These are phyloP conservation scores for Camillea tinctor DNA, from an alignment of 2,329 filamentous ascomycete species.

Conservation along the genomic window DNA sequence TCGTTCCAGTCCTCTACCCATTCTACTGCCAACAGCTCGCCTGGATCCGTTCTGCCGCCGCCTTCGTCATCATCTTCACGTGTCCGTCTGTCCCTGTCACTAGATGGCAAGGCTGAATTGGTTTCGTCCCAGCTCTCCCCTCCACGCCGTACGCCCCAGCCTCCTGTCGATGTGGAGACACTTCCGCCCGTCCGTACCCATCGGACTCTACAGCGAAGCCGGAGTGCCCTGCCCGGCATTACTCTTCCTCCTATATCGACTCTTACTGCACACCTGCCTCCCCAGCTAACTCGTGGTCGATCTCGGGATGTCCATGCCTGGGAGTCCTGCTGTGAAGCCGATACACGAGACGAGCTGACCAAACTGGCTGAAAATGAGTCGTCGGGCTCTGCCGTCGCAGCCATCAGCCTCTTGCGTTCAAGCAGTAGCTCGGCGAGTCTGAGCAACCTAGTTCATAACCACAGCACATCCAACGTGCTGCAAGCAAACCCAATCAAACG, in stretches of 20 bases:
- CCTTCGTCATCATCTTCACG: slow-evolving; percentile 48
- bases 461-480: slow-evolving; percentile 34
- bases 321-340: slow-evolving; percentile 86
- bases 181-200: slow-evolving; percentile 47
- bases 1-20: slow-evolving; percentile 44
- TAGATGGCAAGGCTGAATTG: slow-evolving; percentile 89
- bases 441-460: slow-evolving; percentile 35
- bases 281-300: slow-evolving; percentile 63
- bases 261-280: slow-evolving; percentile 51
- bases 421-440: slow-evolving; percentile 54
- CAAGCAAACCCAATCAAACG: slow-evolving; percentile 64
- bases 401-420: slow-evolving; percentile 77
- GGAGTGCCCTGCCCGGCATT: slow-evolving; percentile 62
- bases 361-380: slow-evolving; percentile 79
- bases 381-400: slow-evolving; percentile 75
- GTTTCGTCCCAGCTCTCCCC: slow-evolving; percentile 69
- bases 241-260: slow-evolving; percentile 57
- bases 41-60: slow-evolving; percentile 35
- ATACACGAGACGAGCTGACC: slow-evolving; percentile 74
- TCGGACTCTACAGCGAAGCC: slow-evolving; percentile 64
- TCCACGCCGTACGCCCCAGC: slow-evolving; percentile 58
- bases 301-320: slow-evolving; percentile 86
- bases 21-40: slow-evolving; percentile 38
- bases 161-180: slow-evolving; percentile 42
- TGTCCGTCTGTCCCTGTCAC: slow-evolving; percentile 76